phyloP scores from a whole-genome alignment of 2,329 filamentous ascomycete genomes.

The Colletotrichum sublineola region DNA sequence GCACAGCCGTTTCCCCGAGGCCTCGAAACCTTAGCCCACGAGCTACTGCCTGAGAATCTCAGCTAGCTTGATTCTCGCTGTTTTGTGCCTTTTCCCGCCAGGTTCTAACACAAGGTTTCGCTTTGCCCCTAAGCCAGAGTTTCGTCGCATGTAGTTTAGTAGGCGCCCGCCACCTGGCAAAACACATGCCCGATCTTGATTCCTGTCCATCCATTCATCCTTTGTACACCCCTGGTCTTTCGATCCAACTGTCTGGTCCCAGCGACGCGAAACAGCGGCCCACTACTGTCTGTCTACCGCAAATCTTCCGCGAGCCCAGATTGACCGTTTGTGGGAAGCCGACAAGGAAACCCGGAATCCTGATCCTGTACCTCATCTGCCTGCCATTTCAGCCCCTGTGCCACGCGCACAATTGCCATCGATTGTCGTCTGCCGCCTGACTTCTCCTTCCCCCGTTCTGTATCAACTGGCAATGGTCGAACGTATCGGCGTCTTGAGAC shows the following conservation, averaged over 20 bases:
- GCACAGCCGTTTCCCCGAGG: conserved; percentile 23
- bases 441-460: conserved; percentile 15
- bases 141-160: neutral
- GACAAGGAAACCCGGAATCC: neutral
- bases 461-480: conserved; percentile 30
- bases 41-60: conserved; percentile 8
- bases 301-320: conserved; percentile 2
- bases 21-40: conserved; percentile 29
- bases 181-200: neutral
- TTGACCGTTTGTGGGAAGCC: neutral
- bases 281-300: neutral
- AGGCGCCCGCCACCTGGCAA: conserved; percentile 8
- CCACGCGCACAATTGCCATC: neutral
- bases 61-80: neutral
- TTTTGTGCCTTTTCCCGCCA: neutral
- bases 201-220: neutral
- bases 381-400: conserved; percentile 6
- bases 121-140: neutral
- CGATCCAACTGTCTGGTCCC: neutral
- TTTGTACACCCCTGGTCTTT: neutral
- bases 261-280: neutral
- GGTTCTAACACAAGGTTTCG: conserved; percentile 9
- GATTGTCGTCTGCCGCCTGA: conserved; percentile 15
- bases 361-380: neutral
- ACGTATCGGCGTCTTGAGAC: conserved; percentile 31